Evolutionary conservation across 192 early-diverging fungal genomes (phyloP).

Genomic region (Coemansia sp.): DNA sequence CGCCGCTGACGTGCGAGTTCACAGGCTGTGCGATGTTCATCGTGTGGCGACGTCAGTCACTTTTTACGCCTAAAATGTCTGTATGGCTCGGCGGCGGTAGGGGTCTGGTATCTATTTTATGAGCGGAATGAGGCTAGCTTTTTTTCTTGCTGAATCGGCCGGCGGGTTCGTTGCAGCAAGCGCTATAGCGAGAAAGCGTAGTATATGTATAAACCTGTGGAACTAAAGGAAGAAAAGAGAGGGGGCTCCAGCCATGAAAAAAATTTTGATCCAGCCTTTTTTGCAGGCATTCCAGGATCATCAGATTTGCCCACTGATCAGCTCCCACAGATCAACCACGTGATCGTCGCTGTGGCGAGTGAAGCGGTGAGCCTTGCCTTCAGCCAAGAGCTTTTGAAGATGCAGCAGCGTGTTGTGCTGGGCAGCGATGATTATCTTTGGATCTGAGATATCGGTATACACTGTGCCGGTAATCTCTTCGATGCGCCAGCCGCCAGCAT

Average conservation of each 20-base stretch:
- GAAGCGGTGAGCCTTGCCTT: slow-evolving; percentile 5
- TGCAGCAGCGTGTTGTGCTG: slow-evolving; percentile 42
- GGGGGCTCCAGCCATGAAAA: not conserved
- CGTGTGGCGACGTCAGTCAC: not conserved
- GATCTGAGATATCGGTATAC: slow-evolving; percentile 39
- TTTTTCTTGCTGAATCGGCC: too few species aligned
- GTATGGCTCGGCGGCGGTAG: too few species aligned
- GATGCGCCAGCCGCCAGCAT: slow-evolving; percentile 17
- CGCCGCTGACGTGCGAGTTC: slow-evolving; percentile 77
- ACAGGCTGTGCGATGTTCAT: slow-evolving; percentile 90
- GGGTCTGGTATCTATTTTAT: too few species aligned
- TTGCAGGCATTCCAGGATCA: not conserved
- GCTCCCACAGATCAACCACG: slow-evolving; percentile 15
- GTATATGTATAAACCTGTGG: too few species aligned
- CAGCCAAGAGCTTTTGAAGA: slow-evolving; percentile 29
- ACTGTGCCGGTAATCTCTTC: slow-evolving; percentile 35
- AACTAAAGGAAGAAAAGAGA: not conserved
- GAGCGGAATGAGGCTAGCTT: too few species aligned
- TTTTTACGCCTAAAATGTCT: not conserved
- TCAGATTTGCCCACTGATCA: slow-evolving; percentile 22
- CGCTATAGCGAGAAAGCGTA: too few species aligned
- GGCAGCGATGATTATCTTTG: slow-evolving; percentile 32
- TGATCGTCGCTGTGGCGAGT: slow-evolving; percentile 6
- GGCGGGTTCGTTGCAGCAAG: too few species aligned
- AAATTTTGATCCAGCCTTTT: not conserved